A percentile compares a stretch with the other conserved stretches of the same genome.
These are phyloP conservation scores for Neurospora sp. DNA, from an alignment of 2,329 filamentous ascomycete genomes.

Conservation along the genomic window DNA sequence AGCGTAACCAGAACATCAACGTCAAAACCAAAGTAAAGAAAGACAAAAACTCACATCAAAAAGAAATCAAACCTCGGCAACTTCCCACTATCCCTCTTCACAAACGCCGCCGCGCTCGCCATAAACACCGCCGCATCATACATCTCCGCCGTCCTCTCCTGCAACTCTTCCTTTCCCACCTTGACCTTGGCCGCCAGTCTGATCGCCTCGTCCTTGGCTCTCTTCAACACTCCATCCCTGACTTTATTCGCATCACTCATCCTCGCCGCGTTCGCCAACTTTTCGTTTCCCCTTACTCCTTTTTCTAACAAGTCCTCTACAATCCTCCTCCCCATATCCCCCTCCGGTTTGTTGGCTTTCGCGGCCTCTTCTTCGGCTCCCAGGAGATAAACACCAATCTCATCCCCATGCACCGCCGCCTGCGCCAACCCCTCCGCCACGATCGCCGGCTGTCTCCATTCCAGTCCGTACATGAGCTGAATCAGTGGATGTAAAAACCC, in stretches of 20 bases:
- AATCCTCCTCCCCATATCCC: slow-evolving; percentile 33
- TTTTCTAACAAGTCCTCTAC: slow-evolving; percentile 48
- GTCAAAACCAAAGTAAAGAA: background rate
- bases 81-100: slow-evolving; percentile 31
- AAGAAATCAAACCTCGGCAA: slow-evolving; percentile 74
- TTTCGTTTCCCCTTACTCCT: slow-evolving; percentile 40
- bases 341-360: background rate
- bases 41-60: slow-evolving; percentile 35
- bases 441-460: slow-evolving; percentile 72
- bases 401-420: slow-evolving; percentile 55
- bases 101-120: slow-evolving; percentile 40
- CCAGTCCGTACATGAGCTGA: slow-evolving; percentile 75
- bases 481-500: slow-evolving; percentile 73
- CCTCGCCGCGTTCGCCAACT: slow-evolving; percentile 43
- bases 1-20: background rate
- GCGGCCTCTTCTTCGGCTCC: slow-evolving; percentile 31
- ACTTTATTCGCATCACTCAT: slow-evolving; percentile 52
- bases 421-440: slow-evolving; percentile 74
- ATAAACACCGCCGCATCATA: slow-evolving; percentile 50
- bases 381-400: slow-evolving; percentile 44
- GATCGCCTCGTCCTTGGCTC: slow-evolving; percentile 54
- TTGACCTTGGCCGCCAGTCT: slow-evolving; percentile 48
- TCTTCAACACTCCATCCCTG: slow-evolving; percentile 54
- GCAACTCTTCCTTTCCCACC: slow-evolving; percentile 39
- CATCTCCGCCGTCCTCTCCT: slow-evolving; percentile 50